Evolutionary conservation across 805 yeast genomes (phyloP).

Genomic region (Yarrowia bubula): DNA sequence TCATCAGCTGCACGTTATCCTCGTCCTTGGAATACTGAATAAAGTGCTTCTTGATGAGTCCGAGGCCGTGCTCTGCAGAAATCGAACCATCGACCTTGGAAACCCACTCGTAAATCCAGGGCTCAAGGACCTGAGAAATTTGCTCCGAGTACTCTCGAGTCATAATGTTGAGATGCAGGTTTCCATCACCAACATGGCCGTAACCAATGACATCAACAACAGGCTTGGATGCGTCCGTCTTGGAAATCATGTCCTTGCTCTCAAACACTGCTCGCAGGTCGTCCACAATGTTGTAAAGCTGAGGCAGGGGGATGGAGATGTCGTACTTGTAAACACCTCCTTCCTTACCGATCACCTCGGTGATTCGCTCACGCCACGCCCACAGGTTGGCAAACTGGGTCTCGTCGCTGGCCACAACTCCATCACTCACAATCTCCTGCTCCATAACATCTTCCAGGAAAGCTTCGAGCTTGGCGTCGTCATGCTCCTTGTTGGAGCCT

Average conservation of each 20-base stretch:
- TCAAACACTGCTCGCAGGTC: constrained; percentile 64
- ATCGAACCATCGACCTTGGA: constrained; percentile 66
- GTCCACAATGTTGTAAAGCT: constrained; percentile 76
- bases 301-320: constrained; percentile 82
- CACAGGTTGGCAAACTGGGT: constrained; percentile 78
- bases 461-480: constrained; percentile 80
- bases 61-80: constrained; percentile 96
- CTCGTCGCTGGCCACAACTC: constrained; percentile 94
- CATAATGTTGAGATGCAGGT: constrained; percentile 88
- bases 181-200: constrained; percentile 99
- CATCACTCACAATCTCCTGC: constrained; percentile 80
- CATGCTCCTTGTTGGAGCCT: constrained; percentile 94
- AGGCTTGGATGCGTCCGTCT: constrained; percentile 57
- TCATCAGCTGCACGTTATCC: constrained; percentile 69
- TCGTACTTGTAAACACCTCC: constrained; percentile 99
- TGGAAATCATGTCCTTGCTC: constrained; percentile 59
- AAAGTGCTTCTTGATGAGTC: constrained; percentile 92
- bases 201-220: constrained; percentile 90
- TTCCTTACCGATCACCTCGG: constrained; percentile 78
- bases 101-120: constrained; percentile 93
- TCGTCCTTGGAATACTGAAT: constrained; percentile 79
- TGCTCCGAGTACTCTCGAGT: constrained; percentile 77
- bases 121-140: constrained; percentile 82
- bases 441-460: constrained; percentile 86
- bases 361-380: constrained; percentile 94